Evolutionary conservation across 2,329 filamentous ascomycete species (phyloP).

Genomic region (Cladosporium halotolerans): DNA sequence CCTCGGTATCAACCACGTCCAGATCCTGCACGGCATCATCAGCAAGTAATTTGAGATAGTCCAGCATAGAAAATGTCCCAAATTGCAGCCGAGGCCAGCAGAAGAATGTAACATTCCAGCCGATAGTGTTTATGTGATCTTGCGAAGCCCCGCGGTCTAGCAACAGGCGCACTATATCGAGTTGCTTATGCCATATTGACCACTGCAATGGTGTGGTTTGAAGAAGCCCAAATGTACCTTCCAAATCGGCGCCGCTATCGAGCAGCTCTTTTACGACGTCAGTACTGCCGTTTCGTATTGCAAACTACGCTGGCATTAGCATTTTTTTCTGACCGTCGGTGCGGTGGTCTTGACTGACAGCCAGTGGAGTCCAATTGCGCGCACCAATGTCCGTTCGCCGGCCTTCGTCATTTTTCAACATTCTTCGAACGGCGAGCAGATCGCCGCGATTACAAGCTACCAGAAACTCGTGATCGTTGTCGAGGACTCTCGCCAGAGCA

Average conservation of each 20-base stretch:
- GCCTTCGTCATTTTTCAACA: neutral
- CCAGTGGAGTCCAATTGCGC: neutral
- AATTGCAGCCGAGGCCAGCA: neutral
- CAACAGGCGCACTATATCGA: neutral
- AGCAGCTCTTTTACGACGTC: neutral
- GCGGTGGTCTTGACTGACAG: neutral
- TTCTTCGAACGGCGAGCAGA: neutral
- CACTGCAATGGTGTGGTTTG: neutral
- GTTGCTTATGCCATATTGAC: neutral
- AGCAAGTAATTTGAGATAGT: neutral
- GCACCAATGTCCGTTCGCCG: neutral
- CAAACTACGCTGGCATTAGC: neutral
- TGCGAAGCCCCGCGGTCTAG: neutral
- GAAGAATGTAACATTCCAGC: neutral
- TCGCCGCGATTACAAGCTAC: neutral
- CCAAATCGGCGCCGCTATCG: neutral
- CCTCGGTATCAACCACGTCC: neutral
- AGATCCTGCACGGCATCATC: neutral
- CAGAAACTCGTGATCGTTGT: neutral
- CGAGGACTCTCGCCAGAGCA: neutral
- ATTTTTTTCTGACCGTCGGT: neutral
- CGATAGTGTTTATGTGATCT: neutral
- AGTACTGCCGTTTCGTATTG: neutral
- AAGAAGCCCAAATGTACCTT: neutral
- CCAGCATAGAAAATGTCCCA: neutral